Evolutionary conservation across 2,329 filamentous ascomycete species (phyloP).

Genomic region (Colletotrichum melonis): DNA sequence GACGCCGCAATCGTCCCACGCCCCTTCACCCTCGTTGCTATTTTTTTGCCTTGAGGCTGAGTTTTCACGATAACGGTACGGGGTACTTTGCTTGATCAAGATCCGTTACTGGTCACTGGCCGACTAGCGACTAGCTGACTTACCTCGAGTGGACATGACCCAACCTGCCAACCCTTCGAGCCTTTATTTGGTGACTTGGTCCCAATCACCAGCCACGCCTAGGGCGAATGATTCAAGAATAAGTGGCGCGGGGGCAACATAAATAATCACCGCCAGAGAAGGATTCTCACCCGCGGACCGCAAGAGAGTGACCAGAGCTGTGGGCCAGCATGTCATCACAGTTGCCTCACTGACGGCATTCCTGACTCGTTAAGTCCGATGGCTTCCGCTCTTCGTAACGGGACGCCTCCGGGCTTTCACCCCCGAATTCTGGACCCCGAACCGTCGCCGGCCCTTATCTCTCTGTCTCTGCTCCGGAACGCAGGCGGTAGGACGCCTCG

Average conservation of each 20-base stretch:
- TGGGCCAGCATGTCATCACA: background rate
- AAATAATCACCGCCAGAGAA: background rate
- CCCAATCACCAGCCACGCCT: constrained; percentile 13
- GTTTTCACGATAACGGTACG: background rate
- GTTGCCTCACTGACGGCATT: constrained; percentile 3
- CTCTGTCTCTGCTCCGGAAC: constrained; percentile 7
- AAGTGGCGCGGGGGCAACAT: constrained; percentile 14
- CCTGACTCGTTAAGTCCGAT: constrained; percentile 15
- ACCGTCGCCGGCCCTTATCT: constrained; percentile 22
- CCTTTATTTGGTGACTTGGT: background rate
- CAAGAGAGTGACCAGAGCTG: background rate
- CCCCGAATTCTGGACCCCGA: constrained; percentile 20
- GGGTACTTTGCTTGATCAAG: background rate
- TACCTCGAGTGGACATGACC: background rate
- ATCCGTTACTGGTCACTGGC: background rate
- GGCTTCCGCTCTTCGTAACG: constrained; percentile 12
- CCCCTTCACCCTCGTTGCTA: background rate
- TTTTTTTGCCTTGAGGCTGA: background rate
- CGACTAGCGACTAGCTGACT: background rate
- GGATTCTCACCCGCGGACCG: background rate
- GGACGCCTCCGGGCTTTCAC: constrained; percentile 23
- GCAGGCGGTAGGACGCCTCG: constrained; percentile 1
- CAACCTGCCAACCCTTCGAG: background rate
- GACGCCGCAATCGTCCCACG: background rate
- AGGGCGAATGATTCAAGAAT: background rate